Percentiles rank a stretch among this genome's conserved stretches.
Conservation (phyloP, 257 asterid genomes). For the Sherardia arvensis region DNA sequence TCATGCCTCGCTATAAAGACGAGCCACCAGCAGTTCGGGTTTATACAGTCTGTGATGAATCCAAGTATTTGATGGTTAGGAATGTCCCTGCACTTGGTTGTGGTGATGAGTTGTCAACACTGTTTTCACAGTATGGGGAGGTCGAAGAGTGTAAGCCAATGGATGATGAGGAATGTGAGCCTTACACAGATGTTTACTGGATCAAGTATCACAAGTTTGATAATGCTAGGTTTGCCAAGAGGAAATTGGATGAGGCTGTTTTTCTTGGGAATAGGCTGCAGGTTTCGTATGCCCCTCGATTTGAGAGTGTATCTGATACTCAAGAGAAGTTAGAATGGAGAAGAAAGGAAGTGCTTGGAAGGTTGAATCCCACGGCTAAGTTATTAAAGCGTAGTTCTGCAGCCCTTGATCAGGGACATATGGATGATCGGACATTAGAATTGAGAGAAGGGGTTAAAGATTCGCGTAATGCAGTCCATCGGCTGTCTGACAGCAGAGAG, state of each 20-base stretch:
- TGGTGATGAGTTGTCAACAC: slow-evolving; percentile 52
- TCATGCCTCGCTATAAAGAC: slow-evolving; percentile 58
- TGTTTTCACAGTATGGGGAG: slow-evolving; percentile 57
- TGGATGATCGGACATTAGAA: slow-evolving; percentile 18
- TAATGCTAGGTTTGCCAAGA: slow-evolving; percentile 91
- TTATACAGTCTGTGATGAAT: slow-evolving; percentile 89
- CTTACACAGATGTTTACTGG: slow-evolving; percentile 78
- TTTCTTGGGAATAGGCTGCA: slow-evolving; percentile 66
- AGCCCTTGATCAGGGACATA: slow-evolving; percentile 5
- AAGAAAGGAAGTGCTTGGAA: slow-evolving; percentile 66
- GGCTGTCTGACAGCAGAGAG: slow-evolving; percentile 13
- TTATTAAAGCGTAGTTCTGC: slow-evolving; percentile 33
- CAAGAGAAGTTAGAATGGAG: slow-evolving; percentile 79
- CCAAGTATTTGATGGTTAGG: slow-evolving; percentile 79
- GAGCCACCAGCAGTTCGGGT: slow-evolving; percentile 67
- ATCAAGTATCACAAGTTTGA: slow-evolving; percentile 56
- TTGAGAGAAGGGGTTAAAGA: slow-evolving; percentile 11
- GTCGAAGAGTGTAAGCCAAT: slow-evolving; percentile 91
- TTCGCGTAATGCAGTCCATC: background rate
- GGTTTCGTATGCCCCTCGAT: slow-evolving; percentile 65
- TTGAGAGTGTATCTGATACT: slow-evolving; percentile 55
- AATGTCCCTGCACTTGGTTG: slow-evolving; percentile 89
- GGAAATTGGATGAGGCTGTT: slow-evolving; percentile 65
- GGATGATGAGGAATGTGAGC: slow-evolving; percentile 89
- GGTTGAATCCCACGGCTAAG: slow-evolving; percentile 45